These are phyloP conservation scores for Aspergillus ruber DNA, from an alignment of 2,329 filamentous ascomycete genomes.

Conservation along the genomic window DNA sequence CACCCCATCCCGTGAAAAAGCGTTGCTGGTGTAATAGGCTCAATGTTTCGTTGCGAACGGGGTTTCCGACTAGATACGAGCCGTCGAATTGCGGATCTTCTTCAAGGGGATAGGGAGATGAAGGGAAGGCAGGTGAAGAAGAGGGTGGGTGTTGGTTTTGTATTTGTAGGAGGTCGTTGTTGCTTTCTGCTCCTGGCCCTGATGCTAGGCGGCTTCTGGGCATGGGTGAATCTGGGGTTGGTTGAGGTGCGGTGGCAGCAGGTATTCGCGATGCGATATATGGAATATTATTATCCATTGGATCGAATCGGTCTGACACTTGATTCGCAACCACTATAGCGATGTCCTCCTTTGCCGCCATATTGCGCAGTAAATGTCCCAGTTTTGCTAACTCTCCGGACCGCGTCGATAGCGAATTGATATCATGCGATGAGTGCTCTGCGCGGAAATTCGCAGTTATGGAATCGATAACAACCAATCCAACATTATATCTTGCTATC, in stretches of 20 bases:
- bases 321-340: constrained; percentile 93
- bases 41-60: constrained; percentile 49
- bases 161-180: constrained; percentile 9
- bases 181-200: constrained; percentile 5
- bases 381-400: constrained; percentile 70
- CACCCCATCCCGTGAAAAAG: constrained; percentile 95
- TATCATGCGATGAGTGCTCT: constrained; percentile 51
- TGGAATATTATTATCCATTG: background rate
- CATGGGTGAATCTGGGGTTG: constrained; percentile 11
- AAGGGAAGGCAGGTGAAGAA: constrained; percentile 21
- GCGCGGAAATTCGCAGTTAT: constrained; percentile 94
- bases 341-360: constrained; percentile 68
- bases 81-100: constrained; percentile 24
- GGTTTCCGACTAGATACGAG: constrained; percentile 33
- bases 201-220: background rate
- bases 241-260: background rate
- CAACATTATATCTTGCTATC: constrained; percentile 66
- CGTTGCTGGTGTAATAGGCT: constrained; percentile 82
- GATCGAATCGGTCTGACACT: constrained; percentile 78
- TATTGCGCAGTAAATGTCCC: constrained; percentile 63
- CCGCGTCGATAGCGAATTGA: constrained; percentile 61
- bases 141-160: constrained; percentile 7
- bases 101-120: constrained; percentile 22
- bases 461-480: constrained; percentile 81
- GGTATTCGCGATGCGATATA: background rate